Percentiles rank a stretch among this genome's conserved stretches.
phyloP scores from a whole-genome alignment of 2,329 filamentous ascomycete genomes.

The Teratosphaeria zuluensis region DNA sequence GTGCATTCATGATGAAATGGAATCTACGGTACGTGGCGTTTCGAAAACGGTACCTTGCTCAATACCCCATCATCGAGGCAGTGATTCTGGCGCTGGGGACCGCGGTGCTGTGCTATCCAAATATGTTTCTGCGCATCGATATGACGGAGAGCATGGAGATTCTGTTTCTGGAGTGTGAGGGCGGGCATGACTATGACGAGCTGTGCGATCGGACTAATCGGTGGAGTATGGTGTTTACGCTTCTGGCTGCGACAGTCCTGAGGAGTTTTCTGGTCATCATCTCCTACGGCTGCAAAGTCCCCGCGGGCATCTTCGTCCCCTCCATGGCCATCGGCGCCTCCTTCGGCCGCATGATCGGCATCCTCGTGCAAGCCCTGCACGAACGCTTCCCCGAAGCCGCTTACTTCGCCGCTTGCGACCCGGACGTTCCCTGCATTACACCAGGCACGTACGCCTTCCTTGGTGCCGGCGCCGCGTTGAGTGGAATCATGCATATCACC shows the following conservation, averaged over 20 bases:
- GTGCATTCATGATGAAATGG: slow-evolving; percentile 96
- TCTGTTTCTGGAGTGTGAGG: slow-evolving; percentile 86
- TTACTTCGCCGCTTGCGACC: slow-evolving; percentile 82
- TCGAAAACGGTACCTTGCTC: slow-evolving; percentile 78
- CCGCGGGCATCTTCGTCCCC: slow-evolving; percentile 93
- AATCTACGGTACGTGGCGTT: slow-evolving; percentile 86
- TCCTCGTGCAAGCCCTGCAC: slow-evolving; percentile 81
- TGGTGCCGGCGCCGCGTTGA: slow-evolving; percentile 80
- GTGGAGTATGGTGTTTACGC: slow-evolving; percentile 66
- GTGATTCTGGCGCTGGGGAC: slow-evolving; percentile 74
- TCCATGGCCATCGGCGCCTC: slow-evolving; percentile 96
- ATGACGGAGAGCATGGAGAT: slow-evolving; percentile 99
- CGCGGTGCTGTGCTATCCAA: slow-evolving; percentile 90
- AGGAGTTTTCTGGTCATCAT: slow-evolving; percentile 82
- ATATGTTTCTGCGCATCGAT: slow-evolving; percentile 88
- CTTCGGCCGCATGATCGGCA: slow-evolving; percentile 88
- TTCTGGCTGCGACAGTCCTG: slow-evolving; percentile 69
- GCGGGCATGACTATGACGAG: slow-evolving; percentile 75
- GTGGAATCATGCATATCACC: slow-evolving; percentile 96
- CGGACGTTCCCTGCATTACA: slow-evolving; percentile 91
- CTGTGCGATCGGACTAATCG: slow-evolving; percentile 74
- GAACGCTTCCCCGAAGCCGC: slow-evolving; percentile 70
- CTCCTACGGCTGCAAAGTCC: slow-evolving; percentile 95
- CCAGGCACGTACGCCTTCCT: slow-evolving; percentile 95
- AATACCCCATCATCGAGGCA: slow-evolving; percentile 79